Base-by-base conservation (phyloP, 805 yeast species). In the Hanseniaspora jakobsenii region DNA sequence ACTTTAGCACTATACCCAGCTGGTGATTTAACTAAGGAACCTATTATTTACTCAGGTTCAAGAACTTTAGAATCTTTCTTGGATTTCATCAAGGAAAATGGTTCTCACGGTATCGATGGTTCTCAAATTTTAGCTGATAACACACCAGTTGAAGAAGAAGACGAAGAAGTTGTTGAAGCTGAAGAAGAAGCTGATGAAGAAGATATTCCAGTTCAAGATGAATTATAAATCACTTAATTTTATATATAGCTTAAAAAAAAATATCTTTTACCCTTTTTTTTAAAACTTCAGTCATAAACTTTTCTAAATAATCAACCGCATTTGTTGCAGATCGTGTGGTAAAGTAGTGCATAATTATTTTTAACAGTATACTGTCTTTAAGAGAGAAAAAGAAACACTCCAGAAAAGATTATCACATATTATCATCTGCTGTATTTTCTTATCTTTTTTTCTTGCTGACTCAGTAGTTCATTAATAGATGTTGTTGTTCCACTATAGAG, bases 1-100 rank as follows among this genome's bases (percentile, higher is more conserved):
- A 89, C 96, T 47, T 67, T 91, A 55, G 72, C 81, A 59, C 72
- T 89, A 48, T 91, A 78, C 71, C 95, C 95, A 57, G 97, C 95
- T 51, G 81, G 82, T 51, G 74, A 76, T 58, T 22, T 32, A 19
- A 73, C 77, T 61, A 64, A 71, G 38, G 68, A 71, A 49, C 86
- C 89, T 48, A 62, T 86, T 49, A 65, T 68, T 31, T 87, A 69
- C 66, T 66, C 70, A 47, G 82, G 85, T 50, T 67, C 71, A 39
- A 84, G 97, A 72, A 78, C 78, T 39, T 64, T 84, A 47, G 85
- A 81, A 55, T 66, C 71, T 24, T 69, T 91, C 53, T 70, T 81
- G 50, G 65, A 67, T 23, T 91, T 87, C 66, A 69, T 91, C 55
- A 72, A 75, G 57, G 77, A 73, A 54, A 66, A 73, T 39, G 91